Evolutionary conservation across 495 filamentous ascomycete genomes (phyloP).

Genomic region (Ramalina peruviana): DNA sequence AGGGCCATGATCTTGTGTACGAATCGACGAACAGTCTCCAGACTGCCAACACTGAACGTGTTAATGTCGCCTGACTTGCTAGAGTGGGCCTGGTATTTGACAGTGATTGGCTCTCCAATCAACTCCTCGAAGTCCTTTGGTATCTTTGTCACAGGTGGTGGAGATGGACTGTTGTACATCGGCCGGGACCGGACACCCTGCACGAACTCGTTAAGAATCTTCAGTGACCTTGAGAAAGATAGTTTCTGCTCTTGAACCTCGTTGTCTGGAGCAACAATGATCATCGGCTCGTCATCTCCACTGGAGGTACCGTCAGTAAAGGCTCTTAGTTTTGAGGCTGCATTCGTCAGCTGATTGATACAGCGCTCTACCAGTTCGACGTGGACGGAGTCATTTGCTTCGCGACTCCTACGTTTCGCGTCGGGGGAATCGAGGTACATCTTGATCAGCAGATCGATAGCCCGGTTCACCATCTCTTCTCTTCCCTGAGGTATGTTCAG

Average conservation of each 20-base stretch:
- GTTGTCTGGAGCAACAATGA: constrained; percentile 27
- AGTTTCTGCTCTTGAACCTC: constrained; percentile 39
- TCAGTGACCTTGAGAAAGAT: constrained; percentile 50
- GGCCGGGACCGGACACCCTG: constrained; percentile 38
- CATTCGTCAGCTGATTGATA: constrained; percentile 54
- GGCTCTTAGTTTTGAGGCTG: constrained; percentile 46
- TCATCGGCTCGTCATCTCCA: constrained; percentile 37
- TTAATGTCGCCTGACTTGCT: constrained; percentile 41
- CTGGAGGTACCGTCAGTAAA: constrained; percentile 27
- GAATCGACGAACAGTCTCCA: constrained; percentile 56
- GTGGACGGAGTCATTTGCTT: constrained; percentile 55
- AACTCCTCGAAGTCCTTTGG: constrained; percentile 24
- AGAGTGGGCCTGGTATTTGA: constrained; percentile 64
- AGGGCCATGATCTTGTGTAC: constrained; percentile 45
- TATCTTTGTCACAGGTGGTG: constrained; percentile 24
- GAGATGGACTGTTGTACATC: constrained; percentile 33
- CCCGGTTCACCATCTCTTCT: constrained; percentile 42
- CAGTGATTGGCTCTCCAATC: constrained; percentile 45
- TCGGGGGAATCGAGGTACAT: constrained; percentile 52
- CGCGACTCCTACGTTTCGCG: constrained; percentile 27
- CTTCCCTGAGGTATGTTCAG: constrained; percentile 53
- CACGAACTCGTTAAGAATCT: constrained; percentile 42
- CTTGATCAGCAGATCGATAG: constrained; percentile 55
- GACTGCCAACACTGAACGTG: constrained; percentile 45
- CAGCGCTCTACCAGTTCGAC: constrained; percentile 65